phyloP scores from a whole-genome alignment of 257 asterid genomes.

The Solanum ossicruentum region DNA sequence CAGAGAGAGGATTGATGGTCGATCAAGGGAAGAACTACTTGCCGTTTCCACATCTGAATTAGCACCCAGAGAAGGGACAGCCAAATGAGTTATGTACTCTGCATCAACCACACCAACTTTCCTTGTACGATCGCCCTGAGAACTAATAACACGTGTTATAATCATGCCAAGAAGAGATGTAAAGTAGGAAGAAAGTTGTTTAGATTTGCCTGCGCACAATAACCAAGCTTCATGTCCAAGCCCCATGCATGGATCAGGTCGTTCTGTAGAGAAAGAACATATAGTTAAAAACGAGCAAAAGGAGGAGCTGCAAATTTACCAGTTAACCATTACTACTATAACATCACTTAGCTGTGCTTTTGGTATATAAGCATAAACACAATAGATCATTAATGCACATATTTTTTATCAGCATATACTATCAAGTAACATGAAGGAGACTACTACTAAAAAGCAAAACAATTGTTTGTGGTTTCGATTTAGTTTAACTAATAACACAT shows the following conservation, averaged over 20 bases:
- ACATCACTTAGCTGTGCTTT: background rate
- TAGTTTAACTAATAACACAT: background rate
- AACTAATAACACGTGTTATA: background rate
- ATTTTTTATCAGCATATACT: background rate
- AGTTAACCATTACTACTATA: background rate
- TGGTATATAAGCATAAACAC: background rate
- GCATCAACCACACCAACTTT: slow-evolving; percentile 84
- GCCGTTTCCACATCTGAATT: slow-evolving; percentile 35
- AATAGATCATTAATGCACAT: background rate
- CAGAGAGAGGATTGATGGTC: background rate
- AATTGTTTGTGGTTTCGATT: background rate
- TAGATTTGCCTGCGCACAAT: slow-evolving; percentile 79
- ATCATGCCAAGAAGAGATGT: background rate
- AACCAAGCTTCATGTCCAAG: slow-evolving; percentile 81
- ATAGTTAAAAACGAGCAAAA: background rate
- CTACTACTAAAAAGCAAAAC: background rate
- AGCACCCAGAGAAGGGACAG: slow-evolving; percentile 71
- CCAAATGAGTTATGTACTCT: slow-evolving; percentile 55
- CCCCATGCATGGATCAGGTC: slow-evolving; percentile 99
- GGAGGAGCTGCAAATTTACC: background rate
- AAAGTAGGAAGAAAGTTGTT: background rate
- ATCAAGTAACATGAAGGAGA: background rate
- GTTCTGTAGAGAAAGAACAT: slow-evolving; percentile 31
- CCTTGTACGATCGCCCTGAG: slow-evolving; percentile 57
- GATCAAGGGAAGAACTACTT: slow-evolving; percentile 1